Evolutionary conservation across 2,329 filamentous ascomycete species (phyloP), one percentile per base, ranked within the genome.

Genomic region (Colletotrichum acutatum): DNA sequence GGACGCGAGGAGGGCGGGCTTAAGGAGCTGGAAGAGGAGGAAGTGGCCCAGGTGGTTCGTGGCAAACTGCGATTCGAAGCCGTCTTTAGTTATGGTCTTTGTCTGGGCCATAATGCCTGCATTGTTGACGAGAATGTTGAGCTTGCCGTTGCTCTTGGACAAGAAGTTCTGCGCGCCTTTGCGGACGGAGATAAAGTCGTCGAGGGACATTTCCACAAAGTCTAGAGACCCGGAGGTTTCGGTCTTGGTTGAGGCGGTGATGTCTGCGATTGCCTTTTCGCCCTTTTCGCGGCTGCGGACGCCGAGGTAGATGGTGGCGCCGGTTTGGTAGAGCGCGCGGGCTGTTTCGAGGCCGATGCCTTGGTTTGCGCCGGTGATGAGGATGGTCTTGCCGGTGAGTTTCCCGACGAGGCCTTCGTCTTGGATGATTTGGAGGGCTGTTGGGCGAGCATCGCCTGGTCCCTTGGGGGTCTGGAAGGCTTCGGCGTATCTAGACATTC

Each of bases 11-110:
- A 90, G 77, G 0, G 83, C 76, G 0, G 82, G 77, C 37, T 86
- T 86, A 34, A 90, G 80, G 0, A 89, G 82, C 24, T 87, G 81
- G 75, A 88, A 86, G 24, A 90, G 82, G 0, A 90, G 82, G 79
- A 90, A 90, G 75, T 89, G 86, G 12, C 80, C 83, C 1, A 91
- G 78, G 75, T 90, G 84, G 76, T 90, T 90, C 5, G 83, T 85
- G 28, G 83, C 88, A 68, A 90, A 86, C 67, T 89, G 87, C 0
- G 77, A 77, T 74, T 80, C 78, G 49, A 75, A 72, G 5, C 77
- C 78, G 14, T 79, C 78, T 0, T 19, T 32, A 4, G 75, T 76
- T 2, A 32, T 68, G n/a, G 34, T 53, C 8, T 71, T 71, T 1
- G 62, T 69, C 16, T 72, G 28, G n/a, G 54, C n/a, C 71, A 76